Evolutionary conservation across 2,329 filamentous ascomycete species (phyloP).

Genomic region (Bipolaris gigantea): DNA sequence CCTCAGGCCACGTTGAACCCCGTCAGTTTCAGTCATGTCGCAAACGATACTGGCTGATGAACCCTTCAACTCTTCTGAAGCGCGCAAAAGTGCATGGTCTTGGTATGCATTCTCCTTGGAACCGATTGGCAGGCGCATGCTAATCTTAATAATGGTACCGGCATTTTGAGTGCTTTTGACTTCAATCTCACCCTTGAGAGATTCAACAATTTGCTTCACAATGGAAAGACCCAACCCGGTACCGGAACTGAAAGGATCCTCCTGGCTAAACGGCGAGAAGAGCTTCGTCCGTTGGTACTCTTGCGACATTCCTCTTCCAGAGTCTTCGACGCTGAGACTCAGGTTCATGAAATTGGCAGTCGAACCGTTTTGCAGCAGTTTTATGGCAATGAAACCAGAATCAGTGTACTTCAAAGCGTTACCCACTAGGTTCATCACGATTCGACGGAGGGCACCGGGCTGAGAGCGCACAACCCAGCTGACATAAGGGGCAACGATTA

Average conservation of each 20-base stretch:
- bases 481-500: constrained; percentile 34
- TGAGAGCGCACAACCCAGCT: constrained; percentile 36
- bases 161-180: constrained; percentile 33
- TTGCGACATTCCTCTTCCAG: constrained; percentile 41
- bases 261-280: constrained; percentile 42
- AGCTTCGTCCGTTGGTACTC: constrained; percentile 39
- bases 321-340: constrained; percentile 43
- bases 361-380: constrained; percentile 22
- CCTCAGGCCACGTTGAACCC: constrained; percentile 28
- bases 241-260: constrained; percentile 39
- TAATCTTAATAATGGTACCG: constrained; percentile 34
- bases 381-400: constrained; percentile 35
- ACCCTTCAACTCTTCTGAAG: constrained; percentile 22
- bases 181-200: constrained; percentile 35
- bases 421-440: constrained; percentile 43
- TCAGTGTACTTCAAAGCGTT: constrained; percentile 44
- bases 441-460: constrained; percentile 37
- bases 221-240: constrained; percentile 43
- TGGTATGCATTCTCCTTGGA: constrained; percentile 15
- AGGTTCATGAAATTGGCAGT: constrained; percentile 24
- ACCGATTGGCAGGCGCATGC: constrained; percentile 24
- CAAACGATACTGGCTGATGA: constrained; percentile 27
- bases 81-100: constrained; percentile 16
- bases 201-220: constrained; percentile 41
- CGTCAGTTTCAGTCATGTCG: constrained; percentile 22